Percentiles rank a stretch among this genome's conserved stretches.
Evolutionary conservation across 441 rosid genomes (phyloP).

Genomic region (Adansonia madagascariensis): DNA sequence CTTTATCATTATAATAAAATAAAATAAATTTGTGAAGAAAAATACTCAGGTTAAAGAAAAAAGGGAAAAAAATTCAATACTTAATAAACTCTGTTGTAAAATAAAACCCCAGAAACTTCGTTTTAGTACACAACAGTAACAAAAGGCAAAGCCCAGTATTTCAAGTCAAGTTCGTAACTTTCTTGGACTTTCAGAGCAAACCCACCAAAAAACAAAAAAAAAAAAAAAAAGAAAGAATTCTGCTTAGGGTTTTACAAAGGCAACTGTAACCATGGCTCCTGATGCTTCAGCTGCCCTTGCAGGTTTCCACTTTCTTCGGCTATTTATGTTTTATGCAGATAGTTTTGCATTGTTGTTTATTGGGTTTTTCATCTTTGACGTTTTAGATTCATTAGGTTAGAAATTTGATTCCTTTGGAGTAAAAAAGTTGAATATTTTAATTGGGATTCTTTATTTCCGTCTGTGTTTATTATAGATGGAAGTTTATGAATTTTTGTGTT

Average conservation of each 20-base stretch:
- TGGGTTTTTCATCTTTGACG: conserved; percentile 9
- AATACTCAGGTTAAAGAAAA: not conserved
- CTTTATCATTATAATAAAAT: not conserved
- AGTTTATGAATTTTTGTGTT: not conserved
- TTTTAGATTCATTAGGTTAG: conserved; percentile 14
- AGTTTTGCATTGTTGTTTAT: not conserved
- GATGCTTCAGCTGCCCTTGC: conserved; percentile 74
- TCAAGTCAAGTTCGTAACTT: not conserved
- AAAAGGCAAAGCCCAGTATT: not conserved
- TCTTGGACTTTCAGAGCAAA: not conserved
- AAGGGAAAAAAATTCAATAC: not conserved
- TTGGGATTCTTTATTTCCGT: not conserved
- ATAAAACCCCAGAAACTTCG: not conserved
- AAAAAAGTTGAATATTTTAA: not conserved
- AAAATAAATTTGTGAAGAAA: not conserved
- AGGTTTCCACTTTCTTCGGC: conserved; percentile 42
- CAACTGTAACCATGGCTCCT: conserved; percentile 49
- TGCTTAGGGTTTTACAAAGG: conserved; percentile 3
- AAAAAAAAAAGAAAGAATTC: not conserved
- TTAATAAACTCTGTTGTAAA: too few species aligned
- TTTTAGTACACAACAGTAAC: not conserved
- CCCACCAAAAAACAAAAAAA: not conserved
- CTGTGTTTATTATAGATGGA: not conserved
- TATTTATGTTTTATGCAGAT: not conserved
- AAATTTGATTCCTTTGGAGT: conserved; percentile 22